Evolutionary conservation across 139 green algal genomes (phyloP), one percentile per base, ranked within the genome.

Genomic region (Yamagishiella unicocca): DNA sequence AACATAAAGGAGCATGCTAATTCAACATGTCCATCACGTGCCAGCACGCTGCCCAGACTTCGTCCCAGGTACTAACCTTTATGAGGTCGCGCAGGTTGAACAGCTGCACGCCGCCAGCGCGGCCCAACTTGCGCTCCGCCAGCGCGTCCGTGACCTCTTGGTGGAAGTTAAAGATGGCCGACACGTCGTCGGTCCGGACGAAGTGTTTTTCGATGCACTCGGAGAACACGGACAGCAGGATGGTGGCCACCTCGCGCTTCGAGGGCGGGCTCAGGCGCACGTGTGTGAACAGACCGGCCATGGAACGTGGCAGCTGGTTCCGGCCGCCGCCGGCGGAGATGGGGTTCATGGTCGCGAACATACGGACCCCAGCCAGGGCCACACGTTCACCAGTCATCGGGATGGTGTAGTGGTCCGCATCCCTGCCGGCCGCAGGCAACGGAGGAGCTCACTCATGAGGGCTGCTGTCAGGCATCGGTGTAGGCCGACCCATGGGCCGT

Each of bases 261-360:
- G 62, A 74, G 4, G 87, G 84, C 14, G 46, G 53, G 31, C 84
- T 64, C 58, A 90, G 79, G 31, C 29, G 31, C 2, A 92, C 85
- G 21, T 83, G 42, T 8, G 79, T 89, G 80, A 90, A 89, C 17
- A 90, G 72, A 62, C 61, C 75, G 66, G 74, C 25, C 4, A 89
- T 72, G 4, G 89, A 92, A 43, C 72, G 53, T 0, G 89, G 82
- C 68, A 92, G 85, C n/a, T 82, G 45, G 50, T 45, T 83, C 61
- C 84, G 85, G 33, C 89, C 89, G 53, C 89, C 89, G 37, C 89
- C 89, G 22, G 81, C 33, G 17, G 95, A 98, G 33, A 94, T 94
- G 0, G 97, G 97, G 90, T 99, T 99, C 96, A 99, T 99, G 53
- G 94, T 93, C 1, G 93, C 96, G 90, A 99, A 96, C 10, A 99